Base-by-base conservation (phyloP, 2,329 filamentous ascomycete species). In the Dryadomyces quercivorus region DNA sequence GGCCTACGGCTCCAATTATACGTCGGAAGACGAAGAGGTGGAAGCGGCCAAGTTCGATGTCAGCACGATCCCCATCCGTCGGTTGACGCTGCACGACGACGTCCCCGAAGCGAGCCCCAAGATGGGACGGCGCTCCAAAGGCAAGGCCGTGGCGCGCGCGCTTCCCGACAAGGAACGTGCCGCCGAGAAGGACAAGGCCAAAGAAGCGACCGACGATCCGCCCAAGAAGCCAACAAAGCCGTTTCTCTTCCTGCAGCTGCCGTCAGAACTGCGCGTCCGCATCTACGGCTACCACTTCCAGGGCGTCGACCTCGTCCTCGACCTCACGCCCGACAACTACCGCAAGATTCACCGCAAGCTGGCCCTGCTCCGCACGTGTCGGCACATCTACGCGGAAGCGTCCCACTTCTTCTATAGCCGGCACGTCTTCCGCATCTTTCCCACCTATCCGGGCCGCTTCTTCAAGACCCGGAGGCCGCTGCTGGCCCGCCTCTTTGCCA, bases 401-500 rank as follows among this genome's bases (percentile, higher is more conserved):
- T 77, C 79, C 0, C 75, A 82, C 60, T 72, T 76, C 58, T 85
- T 88, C 65, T 88, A 86, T 67, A 78, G 77, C 63, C 75, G 73
- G 9, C 76, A 78, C 53, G 73, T 76, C 0, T 77, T 86, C 53
- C 81, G 84, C 54, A 65, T 90, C 40, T 89, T 88, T 61, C 83
- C 84, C 13, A 81, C 76, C 3, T 72, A 77, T 21, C 77, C 77
- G 5, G 81, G 81, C 47, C 75, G 77, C 43, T 82, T 84, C 68
- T 86, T 86, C 71, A 85, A 88, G 68, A 82, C 81, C 34, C 87
- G 87, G 69, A 80, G 80, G 60, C 86, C 86, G 1, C 72, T 91
- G 0, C 72, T 91, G 31, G 77, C 82, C 6, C 81, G 85, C 18
- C 68, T 91, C 54, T 80, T 81, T 20, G 67, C 77, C 0, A 71